Percentiles rank a stretch among this genome's conserved stretches.
phyloP scores from a whole-genome alignment of 1,284 basidiomycete genomes.

The Golubevia pallescens region DNA sequence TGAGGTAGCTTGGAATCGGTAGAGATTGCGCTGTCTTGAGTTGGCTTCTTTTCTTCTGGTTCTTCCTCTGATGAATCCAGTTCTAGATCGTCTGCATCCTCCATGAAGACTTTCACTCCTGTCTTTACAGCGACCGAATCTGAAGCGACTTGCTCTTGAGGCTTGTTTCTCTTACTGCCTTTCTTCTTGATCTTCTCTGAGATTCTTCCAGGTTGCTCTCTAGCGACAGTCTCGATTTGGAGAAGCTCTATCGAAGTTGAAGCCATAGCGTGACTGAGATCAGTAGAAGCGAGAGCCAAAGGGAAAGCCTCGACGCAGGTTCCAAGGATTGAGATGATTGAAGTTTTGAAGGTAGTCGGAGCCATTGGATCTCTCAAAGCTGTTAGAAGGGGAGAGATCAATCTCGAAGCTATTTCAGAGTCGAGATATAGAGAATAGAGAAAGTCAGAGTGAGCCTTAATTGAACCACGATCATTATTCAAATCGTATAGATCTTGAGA shows the following conservation, averaged over 20 bases:
- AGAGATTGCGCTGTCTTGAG: constrained; percentile 1
- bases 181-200: no score
- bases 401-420: constrained; percentile 7
- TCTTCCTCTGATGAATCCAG: neutral
- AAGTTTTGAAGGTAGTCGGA: constrained; percentile 45
- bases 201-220: neutral
- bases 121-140: constrained; percentile 8
- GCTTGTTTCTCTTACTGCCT: neutral
- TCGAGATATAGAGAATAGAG: neutral
- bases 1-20: constrained; percentile 42
- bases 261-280: constrained; percentile 26
- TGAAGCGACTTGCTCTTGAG: constrained; percentile 7
- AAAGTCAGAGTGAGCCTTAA: neutral
- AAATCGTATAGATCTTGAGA: no score
- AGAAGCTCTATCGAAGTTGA: constrained; percentile 40
- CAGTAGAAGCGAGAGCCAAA: constrained; percentile 23
- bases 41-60: neutral
- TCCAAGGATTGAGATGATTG: constrained; percentile 50
- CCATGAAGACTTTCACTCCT: constrained; percentile 14
- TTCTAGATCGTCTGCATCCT: constrained; percentile 10
- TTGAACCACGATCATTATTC: no score
- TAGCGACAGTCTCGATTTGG: constrained; percentile 27
- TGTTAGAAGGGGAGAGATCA: constrained; percentile 40
- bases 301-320: constrained; percentile 54
- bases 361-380: constrained; percentile 32